Conservation (phyloP, 441 rosid genomes). For the Syzygium malaccense region DNA sequence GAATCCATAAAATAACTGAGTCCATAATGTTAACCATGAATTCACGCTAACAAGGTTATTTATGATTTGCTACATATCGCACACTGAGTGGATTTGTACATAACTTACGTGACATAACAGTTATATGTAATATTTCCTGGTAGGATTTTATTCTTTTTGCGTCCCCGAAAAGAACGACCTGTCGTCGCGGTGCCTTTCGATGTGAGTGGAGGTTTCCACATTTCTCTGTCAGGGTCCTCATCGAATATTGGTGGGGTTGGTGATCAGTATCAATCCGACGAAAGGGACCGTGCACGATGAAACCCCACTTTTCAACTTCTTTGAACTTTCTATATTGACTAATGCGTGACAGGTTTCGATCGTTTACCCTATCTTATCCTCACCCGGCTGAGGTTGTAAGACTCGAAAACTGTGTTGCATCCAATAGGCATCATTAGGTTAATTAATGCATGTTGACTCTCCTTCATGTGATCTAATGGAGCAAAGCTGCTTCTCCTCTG, state of each 20-base stretch:
- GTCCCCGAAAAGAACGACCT: background rate
- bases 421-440: background rate
- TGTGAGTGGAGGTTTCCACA: background rate
- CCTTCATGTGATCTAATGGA: background rate
- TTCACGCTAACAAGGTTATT: background rate
- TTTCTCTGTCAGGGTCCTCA: background rate
- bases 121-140: too few relatives aligned
- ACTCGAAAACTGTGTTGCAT: background rate
- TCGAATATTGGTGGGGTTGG: background rate
- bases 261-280: background rate
- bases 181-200: background rate
- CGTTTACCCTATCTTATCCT: background rate
- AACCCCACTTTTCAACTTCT: too few relatives aligned
- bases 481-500: background rate
- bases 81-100: too few relatives aligned
- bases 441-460: background rate
- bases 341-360: background rate
- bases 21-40: background rate
- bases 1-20: background rate
- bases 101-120: too few relatives aligned
- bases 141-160: background rate
- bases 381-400: background rate
- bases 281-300: background rate
- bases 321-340: too few relatives aligned
- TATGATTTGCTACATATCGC: background rate